A percentile compares a stretch with the other conserved stretches of the same genome.
phyloP scores from a whole-genome alignment of 176 grass and related monocot species.

The Carex scoparia region DNA sequence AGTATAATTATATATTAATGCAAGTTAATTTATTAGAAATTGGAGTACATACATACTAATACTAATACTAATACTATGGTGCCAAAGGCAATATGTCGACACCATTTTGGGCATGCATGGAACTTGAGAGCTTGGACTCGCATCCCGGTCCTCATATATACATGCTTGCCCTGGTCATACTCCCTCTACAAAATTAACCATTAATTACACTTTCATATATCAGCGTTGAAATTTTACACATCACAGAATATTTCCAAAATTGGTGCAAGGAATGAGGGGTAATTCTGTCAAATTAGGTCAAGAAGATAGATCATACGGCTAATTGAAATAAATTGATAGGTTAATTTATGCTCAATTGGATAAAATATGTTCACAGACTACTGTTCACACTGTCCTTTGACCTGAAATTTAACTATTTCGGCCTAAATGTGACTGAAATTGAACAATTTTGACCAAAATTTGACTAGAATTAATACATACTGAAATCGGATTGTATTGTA shows the following conservation, averaged over 20 bases:
- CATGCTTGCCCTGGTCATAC: slow-evolving; percentile 63
- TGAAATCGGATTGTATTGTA: no score
- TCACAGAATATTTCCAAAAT: neutral
- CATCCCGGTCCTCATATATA: slow-evolving; percentile 81
- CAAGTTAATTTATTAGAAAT: no score
- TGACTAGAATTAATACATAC: no score
- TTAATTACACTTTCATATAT: neutral
- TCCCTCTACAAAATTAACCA: slow-evolving; percentile 43
- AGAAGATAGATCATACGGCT: neutral
- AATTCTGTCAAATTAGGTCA: neutral
- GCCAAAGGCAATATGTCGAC: slow-evolving; percentile 79
- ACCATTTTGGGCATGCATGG: slow-evolving; percentile 71
- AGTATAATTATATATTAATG: no score
- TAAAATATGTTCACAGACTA: slow-evolving; percentile 55
- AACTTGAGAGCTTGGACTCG: slow-evolving; percentile 86
- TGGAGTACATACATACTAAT: neutral
- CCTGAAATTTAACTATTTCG: neutral
- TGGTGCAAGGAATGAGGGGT: neutral
- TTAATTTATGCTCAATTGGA: no score
- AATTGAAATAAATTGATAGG: neutral
- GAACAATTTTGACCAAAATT: no score
- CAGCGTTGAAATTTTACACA: neutral
- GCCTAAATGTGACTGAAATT: no score
- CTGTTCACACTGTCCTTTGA: slow-evolving; percentile 83
- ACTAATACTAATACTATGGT: slow-evolving; percentile 83